Evolutionary conservation across 2,329 filamentous ascomycete genomes (phyloP), one percentile per base, ranked within the genome.

Genomic region (Penicillium sp.): DNA sequence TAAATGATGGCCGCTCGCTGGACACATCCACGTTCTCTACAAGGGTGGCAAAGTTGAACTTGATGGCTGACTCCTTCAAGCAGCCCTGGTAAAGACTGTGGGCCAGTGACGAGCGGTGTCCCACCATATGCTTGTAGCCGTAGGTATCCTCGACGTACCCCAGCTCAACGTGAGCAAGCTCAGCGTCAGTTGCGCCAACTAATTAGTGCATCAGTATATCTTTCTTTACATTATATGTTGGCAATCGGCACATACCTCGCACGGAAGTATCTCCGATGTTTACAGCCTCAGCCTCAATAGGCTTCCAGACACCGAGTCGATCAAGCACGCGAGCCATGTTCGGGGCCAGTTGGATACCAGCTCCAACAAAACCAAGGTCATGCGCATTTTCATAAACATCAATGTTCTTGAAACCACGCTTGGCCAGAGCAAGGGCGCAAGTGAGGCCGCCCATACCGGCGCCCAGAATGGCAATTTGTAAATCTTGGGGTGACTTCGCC

Each of bases 311-410:
- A 8, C 84, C 88, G 33, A 91, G 72, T 12, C 78, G 75, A 63
- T 89, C 84, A 10, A 93, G 77, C 7, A 93, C 86, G 2, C 87
- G 80, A 3, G 84, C 83, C 79, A 92, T 87, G 58, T 93, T 95
- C 0, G 88, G 88, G 0, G 88, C 87, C 50, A 92, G 77, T 66
- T 95, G 89, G 57, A 93, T 92, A 4, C 89, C 89, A 1, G 89
- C 89, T 23, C 89, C 89, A 1, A 92, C 87, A 60, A 92, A 92
- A 4, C 88, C 88, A 3, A 92, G 77, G 56, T 82, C 80, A 4
- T 84, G 81, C 0, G 87, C 87, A 31, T 78, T 80, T 66, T 92
- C 88, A 66, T 83, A 92, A 44, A 92, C 81, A 47, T 85, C 76
- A 61, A 92, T 84, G 49, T 86, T 74, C 56, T 76, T 81, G 70